phyloP scores from a whole-genome alignment of 2,329 filamentous ascomycete species.

The Zymoseptoria brevis region DNA sequence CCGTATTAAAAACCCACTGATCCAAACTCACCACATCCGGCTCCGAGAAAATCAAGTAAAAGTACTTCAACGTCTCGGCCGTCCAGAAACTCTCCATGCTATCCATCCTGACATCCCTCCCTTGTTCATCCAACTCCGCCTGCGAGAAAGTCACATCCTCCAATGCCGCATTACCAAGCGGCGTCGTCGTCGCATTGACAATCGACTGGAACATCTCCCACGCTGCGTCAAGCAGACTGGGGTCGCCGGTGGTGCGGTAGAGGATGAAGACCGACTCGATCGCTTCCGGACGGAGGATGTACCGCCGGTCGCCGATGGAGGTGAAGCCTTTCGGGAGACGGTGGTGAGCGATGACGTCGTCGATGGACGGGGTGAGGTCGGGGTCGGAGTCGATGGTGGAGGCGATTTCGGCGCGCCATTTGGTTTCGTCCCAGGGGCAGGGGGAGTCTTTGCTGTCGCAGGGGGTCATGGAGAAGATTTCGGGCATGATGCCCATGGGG shows the following conservation, averaged over 20 bases:
- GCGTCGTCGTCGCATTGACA: constrained; percentile 35
- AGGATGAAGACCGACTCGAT: constrained; percentile 56
- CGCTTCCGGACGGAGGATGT: constrained; percentile 48
- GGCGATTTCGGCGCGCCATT: constrained; percentile 39
- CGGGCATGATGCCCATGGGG: constrained; percentile 54
- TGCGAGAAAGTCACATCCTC: constrained; percentile 33
- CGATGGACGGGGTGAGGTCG: constrained; percentile 19
- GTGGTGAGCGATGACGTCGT: constrained; percentile 31
- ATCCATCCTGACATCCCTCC: constrained; percentile 26
- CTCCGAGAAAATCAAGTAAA: constrained; percentile 41
- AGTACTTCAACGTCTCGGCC: constrained; percentile 45
- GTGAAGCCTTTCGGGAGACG: constrained; percentile 39
- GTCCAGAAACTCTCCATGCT: constrained; percentile 45
- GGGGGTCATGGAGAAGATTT: constrained; percentile 46
- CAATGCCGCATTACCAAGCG: constrained; percentile 40
- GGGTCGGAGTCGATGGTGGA: constrained; percentile 10
- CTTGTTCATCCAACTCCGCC: constrained; percentile 30
- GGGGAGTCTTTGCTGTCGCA: constrained; percentile 35
- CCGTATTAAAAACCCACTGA: constrained; percentile 44
- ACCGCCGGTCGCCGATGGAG: constrained; percentile 36
- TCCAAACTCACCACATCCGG: constrained; percentile 37
- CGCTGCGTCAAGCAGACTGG: constrained; percentile 37
- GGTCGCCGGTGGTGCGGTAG: constrained; percentile 52
- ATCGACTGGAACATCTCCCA: constrained; percentile 47
- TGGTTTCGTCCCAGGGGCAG: constrained; percentile 49